phyloP scores from a whole-genome alignment of 192 early-diverging fungal species.

The Coemansia sp. region DNA sequence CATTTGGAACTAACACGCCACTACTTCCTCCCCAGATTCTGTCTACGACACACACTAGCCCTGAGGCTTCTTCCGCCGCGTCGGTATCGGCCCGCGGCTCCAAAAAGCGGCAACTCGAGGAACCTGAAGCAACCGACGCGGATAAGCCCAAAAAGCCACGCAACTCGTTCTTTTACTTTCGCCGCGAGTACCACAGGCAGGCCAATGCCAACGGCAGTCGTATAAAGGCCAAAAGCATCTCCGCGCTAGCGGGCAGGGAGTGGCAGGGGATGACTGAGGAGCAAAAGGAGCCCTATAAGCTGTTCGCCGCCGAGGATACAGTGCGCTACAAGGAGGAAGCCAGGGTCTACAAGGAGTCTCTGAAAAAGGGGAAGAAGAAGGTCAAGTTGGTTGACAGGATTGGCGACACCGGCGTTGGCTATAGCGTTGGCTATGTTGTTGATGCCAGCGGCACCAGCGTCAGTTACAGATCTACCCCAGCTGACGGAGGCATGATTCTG shows the following conservation, averaged over 20 bases:
- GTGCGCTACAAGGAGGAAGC: constrained; percentile 71
- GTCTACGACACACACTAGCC: constrained; percentile 1
- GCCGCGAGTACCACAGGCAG: constrained; percentile 18
- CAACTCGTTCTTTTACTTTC: constrained; percentile 34
- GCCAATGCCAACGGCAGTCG: constrained; percentile 14
- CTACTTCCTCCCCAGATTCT: constrained; percentile 5
- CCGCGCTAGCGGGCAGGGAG: constrained; percentile 26
- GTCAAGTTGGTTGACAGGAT: neutral
- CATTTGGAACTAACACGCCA: neutral
- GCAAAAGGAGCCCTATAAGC: constrained; percentile 57
- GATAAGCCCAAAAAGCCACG: constrained; percentile 29
- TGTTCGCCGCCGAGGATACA: constrained; percentile 66
- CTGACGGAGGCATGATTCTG: neutral
- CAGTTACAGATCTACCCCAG: constrained; percentile 2
- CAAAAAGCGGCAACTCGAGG: constrained; percentile 8
- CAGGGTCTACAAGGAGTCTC: constrained; percentile 50
- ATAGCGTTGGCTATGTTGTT: neutral
- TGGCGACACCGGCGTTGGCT: neutral
- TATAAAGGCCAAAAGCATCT: constrained; percentile 27
- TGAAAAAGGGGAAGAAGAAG: constrained; percentile 18
- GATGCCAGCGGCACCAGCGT: neutral
- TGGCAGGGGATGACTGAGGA: constrained; percentile 65
- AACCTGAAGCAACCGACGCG: neutral
- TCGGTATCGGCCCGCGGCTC: neutral
- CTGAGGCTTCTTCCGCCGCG: neutral